These are phyloP conservation scores for Tuber calosporum DNA, from an alignment of 495 filamentous ascomycete species.

Conservation along the genomic window DNA sequence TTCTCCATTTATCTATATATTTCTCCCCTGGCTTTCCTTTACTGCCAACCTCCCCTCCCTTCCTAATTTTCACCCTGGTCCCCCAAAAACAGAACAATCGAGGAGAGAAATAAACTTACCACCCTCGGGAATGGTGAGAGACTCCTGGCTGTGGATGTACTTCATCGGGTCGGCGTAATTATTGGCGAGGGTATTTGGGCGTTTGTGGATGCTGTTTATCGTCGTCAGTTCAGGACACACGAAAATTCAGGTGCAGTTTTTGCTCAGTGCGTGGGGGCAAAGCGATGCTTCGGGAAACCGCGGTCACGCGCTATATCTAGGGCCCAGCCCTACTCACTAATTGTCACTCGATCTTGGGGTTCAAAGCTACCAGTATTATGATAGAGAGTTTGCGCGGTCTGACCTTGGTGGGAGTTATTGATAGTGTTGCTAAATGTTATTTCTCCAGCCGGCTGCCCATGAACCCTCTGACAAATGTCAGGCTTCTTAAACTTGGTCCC, in stretches of 20 bases:
- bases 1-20: conserved; percentile 18
- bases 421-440: no score
- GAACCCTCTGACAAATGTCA: no score
- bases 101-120: conserved; percentile 58
- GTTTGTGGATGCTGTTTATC: not conserved
- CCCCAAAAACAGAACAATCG: conserved; percentile 18
- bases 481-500: no score
- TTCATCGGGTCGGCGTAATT: conserved; percentile 65
- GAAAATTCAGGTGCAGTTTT: not conserved
- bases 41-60: conserved; percentile 7
- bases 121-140: conserved; percentile 86
- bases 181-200: not conserved
- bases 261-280: not conserved
- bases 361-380: not conserved
- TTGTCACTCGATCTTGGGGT: not conserved
- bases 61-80: not conserved
- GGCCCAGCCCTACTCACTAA: not conserved
- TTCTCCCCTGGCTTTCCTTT: not conserved
- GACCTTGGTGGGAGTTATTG: no score
- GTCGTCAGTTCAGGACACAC: not conserved
- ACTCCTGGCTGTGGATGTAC: conserved; percentile 96
- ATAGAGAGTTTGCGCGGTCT: no score
- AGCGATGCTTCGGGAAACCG: not conserved
- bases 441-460: no score
- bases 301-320: not conserved